These are phyloP conservation scores for Peronosclerospora sorghi DNA, from an alignment of 352 stramenopile genomes.

Conservation along the genomic window DNA sequence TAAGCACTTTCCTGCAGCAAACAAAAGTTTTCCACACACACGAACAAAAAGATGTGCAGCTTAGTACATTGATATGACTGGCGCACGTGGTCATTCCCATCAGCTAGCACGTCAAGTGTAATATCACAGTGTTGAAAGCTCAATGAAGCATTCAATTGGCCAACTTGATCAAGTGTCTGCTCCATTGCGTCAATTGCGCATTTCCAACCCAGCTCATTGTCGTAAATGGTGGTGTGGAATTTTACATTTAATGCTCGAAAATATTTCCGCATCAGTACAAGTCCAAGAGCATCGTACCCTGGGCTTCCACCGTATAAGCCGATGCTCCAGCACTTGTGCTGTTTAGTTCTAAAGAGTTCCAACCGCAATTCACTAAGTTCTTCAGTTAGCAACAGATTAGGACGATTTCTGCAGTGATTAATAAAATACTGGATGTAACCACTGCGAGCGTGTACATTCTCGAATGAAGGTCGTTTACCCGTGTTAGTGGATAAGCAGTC, in stretches of 20 bases:
- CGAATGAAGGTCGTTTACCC: too few species aligned
- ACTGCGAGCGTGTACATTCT: too few species aligned
- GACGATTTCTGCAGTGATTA: conserved; percentile 55
- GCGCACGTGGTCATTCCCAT: too few species aligned
- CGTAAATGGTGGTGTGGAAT: conserved; percentile 50
- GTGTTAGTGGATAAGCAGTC: too few species aligned
- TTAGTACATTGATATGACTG: too few species aligned
- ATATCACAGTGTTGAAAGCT: conserved; percentile 62
- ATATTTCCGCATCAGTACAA: conserved; percentile 44
- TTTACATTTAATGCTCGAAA: conserved; percentile 32
- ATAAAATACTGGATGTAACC: too few species aligned
- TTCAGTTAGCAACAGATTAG: conserved; percentile 39
- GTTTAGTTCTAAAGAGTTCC: conserved; percentile 28
- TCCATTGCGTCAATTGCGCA: conserved; percentile 25
- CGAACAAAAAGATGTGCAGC: conserved; percentile 72
- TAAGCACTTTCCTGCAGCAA: conserved; percentile 36
- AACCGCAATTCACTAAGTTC: conserved; percentile 41
- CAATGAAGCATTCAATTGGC: too few species aligned
- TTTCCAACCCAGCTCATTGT: conserved; percentile 58
- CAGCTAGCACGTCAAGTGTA: conserved; percentile 25
- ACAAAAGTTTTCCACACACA: conserved; percentile 61
- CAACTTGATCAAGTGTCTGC: conserved; percentile 21
- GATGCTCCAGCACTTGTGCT: conserved; percentile 25
- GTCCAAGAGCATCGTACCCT: conserved; percentile 43
- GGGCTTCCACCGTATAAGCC: conserved; percentile 53